These are phyloP conservation scores for Colletotrichum filicis DNA, from an alignment of 2,329 filamentous ascomycete genomes.

Conservation along the genomic window DNA sequence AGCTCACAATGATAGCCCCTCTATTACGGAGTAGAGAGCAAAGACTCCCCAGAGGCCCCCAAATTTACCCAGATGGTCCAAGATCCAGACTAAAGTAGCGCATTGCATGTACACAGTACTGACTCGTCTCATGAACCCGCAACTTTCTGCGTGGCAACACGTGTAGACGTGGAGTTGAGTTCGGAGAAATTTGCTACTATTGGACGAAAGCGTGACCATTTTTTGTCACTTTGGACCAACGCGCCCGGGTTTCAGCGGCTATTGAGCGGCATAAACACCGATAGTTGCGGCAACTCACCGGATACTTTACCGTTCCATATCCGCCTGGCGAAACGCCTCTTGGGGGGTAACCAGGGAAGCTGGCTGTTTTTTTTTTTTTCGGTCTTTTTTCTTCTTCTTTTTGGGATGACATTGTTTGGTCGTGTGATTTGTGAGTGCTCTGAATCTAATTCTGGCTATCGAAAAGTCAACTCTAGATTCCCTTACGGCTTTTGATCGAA, in stretches of 20 bases:
- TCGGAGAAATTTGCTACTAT: background rate
- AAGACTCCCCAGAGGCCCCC: background rate
- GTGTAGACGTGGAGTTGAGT: background rate
- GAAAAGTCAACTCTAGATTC: background rate
- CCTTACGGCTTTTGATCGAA: background rate
- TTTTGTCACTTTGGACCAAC: too few relatives aligned
- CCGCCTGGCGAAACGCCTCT: background rate
- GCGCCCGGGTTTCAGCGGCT: background rate
- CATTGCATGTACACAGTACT: background rate
- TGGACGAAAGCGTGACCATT: background rate
- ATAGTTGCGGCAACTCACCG: constrained; percentile 10
- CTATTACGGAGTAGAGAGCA: too few relatives aligned
- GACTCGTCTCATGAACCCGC: constrained; percentile 15
- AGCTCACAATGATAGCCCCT: too few relatives aligned
- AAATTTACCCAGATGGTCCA: background rate
- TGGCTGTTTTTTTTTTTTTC: background rate
- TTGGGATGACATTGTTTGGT: background rate
- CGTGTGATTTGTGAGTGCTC: background rate
- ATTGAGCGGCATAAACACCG: constrained; percentile 3
- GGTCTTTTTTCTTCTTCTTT: too few relatives aligned
- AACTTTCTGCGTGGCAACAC: background rate
- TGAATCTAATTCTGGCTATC: background rate
- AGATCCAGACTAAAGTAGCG: background rate
- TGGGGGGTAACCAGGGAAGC: too few relatives aligned
- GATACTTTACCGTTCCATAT: background rate